Conservation (phyloP, 768 basidiomycete species). For the Pleurotus tuber-regium region DNA sequence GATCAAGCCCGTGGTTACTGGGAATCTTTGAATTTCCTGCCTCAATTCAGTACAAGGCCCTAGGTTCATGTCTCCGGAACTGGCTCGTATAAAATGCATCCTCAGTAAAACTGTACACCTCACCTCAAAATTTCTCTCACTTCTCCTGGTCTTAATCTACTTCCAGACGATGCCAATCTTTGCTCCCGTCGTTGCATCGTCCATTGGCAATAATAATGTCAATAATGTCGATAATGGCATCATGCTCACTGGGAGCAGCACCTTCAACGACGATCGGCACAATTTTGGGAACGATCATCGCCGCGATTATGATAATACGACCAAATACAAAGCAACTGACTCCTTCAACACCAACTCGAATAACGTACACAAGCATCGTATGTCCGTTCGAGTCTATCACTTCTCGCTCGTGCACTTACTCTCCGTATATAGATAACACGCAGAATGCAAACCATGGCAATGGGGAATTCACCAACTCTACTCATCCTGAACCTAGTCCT, state of each 20-base stretch:
- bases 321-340: neutral
- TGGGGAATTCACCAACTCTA: too few relatives aligned
- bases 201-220: neutral
- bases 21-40: neutral
- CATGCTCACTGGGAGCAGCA: neutral
- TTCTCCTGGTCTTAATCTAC: neutral
- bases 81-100: conserved; percentile 5
- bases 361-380: too few relatives aligned
- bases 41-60: conserved; percentile 3
- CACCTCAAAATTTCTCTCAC: neutral
- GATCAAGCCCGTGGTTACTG: neutral
- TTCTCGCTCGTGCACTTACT: too few relatives aligned
- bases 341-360: too few relatives aligned
- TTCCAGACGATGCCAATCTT: neutral
- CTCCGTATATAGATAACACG: too few relatives aligned
- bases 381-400: too few relatives aligned
- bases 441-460: too few relatives aligned
- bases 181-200: neutral
- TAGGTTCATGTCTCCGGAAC: neutral
- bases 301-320: neutral
- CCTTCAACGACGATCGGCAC: neutral
- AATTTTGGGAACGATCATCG: conserved; percentile 1
- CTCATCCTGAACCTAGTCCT: too few relatives aligned
- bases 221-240: neutral
- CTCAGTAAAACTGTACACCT: too few relatives aligned